Evolutionary conservation across 202 grass and related monocot genomes (phyloP).

Genomic region (Zizania palustris): DNA sequence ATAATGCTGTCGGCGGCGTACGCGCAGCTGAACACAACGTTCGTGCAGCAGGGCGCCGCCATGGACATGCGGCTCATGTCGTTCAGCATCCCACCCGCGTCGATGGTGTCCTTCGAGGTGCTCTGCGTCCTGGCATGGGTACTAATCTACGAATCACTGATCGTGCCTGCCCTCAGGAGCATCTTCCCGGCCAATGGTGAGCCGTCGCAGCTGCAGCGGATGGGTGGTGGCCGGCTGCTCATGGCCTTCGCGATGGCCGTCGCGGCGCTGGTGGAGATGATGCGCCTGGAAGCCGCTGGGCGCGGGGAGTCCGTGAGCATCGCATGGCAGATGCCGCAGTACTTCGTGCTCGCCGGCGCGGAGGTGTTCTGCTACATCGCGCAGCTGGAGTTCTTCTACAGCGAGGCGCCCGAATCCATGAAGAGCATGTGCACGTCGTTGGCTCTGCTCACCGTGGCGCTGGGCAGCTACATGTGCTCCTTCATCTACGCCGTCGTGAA

Average conservation of each 20-base stretch:
- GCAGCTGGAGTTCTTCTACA: conserved; percentile 87
- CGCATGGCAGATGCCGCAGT: conserved; percentile 72
- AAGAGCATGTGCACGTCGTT: conserved; percentile 72
- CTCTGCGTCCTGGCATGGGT: conserved; percentile 64
- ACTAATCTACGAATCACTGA: conserved; percentile 45
- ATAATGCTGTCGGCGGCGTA: conserved; percentile 68
- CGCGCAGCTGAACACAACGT: conserved; percentile 73
- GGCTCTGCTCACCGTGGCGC: conserved; percentile 62
- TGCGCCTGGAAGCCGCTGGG: conserved; percentile 40
- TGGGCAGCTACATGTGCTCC: conserved; percentile 79
- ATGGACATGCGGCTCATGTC: conserved; percentile 63
- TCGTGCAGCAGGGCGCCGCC: conserved; percentile 80
- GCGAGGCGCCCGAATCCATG: conserved; percentile 63
- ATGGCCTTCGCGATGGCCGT: conserved; percentile 57
- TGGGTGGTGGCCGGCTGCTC: conserved; percentile 61
- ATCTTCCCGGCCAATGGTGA: conserved; percentile 27
- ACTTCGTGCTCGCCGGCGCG: conserved; percentile 56
- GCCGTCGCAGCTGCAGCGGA: conserved; percentile 62
- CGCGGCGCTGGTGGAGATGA: conserved; percentile 60
- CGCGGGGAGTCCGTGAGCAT: conserved; percentile 40
- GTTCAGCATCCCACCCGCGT: conserved; percentile 68
- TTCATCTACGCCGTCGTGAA: conserved; percentile 59
- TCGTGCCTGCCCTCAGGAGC: conserved; percentile 46
- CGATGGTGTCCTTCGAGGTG: conserved; percentile 71
- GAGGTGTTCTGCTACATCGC: conserved; percentile 73